Base-by-base conservation (phyloP, 2,329 filamentous ascomycete genomes). In the Amesomyces nigricolor region DNA sequence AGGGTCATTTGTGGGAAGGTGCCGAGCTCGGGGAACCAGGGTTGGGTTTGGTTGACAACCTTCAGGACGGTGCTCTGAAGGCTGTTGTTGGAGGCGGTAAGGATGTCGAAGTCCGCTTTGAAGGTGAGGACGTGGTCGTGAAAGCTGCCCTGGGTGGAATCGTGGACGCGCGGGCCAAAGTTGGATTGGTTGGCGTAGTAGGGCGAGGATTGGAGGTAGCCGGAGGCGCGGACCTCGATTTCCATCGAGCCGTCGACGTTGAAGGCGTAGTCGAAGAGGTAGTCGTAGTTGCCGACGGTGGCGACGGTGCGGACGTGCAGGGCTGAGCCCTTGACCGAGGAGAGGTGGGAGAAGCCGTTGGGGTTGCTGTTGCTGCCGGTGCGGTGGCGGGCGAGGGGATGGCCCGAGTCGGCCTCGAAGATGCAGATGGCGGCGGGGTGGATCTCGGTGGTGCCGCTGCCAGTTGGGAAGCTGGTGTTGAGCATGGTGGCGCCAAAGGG, bases 91-190 rank as follows among this genome's bases (percentile, higher is more conserved):
- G 68, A 66, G 1, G 68, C 72, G 14, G 76, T 78, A 7, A 73
- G 66, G 32, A 81, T 72, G 60, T 81, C 78, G 22, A 81, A 70
- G 64, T 81, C 79, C 44, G 72, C 73, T 62, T 81, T 81, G 70
- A 75, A 81, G 60, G 77, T 80, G 38, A 81, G 62, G 0, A 81
- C 76, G 60, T 82, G 79, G 64, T 80, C 77, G 64, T 82, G 79
- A 71, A 80, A 78, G 29, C 71, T 73, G 5, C 77, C 76, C 0
- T 71, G 72, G 1, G 78, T 66, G 26, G 67, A 65, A 52, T 79
- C 74, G 57, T 78, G 74, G 47, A 81, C 77, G 32, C 72, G 67
- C 62, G 70, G 80, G 5, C 78, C 78, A 54, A 79, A 80, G 50
- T 75, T 73, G 1, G 71, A 64, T 47, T 77, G 75, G 39, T 73